phyloP scores from a whole-genome alignment of 805 yeast species.

The Yamadazyma sp. region DNA sequence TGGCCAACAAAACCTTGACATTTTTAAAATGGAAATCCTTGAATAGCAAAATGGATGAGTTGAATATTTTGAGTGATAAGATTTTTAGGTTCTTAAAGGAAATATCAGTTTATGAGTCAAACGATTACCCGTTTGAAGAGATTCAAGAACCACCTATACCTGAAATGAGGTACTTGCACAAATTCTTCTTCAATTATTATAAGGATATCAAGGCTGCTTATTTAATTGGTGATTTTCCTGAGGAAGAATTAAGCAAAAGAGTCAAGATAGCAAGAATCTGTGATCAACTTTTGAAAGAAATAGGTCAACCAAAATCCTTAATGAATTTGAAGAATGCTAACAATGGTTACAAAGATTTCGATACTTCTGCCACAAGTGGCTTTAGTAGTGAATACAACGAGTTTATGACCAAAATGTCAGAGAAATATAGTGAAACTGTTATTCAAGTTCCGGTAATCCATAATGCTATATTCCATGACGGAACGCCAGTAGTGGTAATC shows the following conservation, averaged over 20 bases:
- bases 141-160: slow-evolving; percentile 29
- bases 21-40: slow-evolving; percentile 64
- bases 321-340: slow-evolving; percentile 31
- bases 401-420: slow-evolving; percentile 66
- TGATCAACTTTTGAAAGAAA: slow-evolving; percentile 44
- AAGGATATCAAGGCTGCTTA: slow-evolving; percentile 27
- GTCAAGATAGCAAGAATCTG: slow-evolving; percentile 31
- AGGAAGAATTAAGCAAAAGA: slow-evolving; percentile 18
- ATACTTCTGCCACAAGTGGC: slow-evolving; percentile 32
- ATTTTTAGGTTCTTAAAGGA: slow-evolving; percentile 26
- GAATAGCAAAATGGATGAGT: slow-evolving; percentile 37
- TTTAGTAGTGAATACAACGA: slow-evolving; percentile 55
- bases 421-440: slow-evolving; percentile 47
- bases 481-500: slow-evolving; percentile 63
- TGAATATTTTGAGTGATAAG: slow-evolving; percentile 24
- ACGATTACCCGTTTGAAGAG: slow-evolving; percentile 25
- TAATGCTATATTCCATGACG: slow-evolving; percentile 69
- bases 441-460: slow-evolving; percentile 48
- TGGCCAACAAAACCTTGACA: slow-evolving; percentile 77
- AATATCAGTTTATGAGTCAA: slow-evolving; percentile 17
- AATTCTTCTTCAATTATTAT: slow-evolving; percentile 35
- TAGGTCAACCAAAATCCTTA: slow-evolving; percentile 60
- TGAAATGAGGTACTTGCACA: slow-evolving; percentile 39
- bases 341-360: slow-evolving; percentile 44
- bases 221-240: slow-evolving; percentile 21